phyloP scores from a whole-genome alignment of 2,329 filamentous ascomycete species.

The Neonectria punicea region DNA sequence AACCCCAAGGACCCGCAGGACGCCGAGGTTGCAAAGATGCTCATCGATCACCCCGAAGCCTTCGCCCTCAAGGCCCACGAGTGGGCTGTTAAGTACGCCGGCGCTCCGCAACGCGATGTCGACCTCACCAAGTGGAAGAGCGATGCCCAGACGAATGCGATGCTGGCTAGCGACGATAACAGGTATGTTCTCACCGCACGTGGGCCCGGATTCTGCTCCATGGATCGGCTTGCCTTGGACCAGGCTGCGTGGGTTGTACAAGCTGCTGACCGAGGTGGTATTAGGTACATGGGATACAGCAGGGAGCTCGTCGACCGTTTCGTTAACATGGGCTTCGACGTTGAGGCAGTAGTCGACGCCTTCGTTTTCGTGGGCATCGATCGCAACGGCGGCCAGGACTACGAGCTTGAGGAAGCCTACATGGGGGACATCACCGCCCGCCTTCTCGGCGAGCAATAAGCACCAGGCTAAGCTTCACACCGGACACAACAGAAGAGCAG shows the following conservation, averaged over 20 bases:
- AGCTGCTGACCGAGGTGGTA: background rate
- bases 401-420: conserved; percentile 88
- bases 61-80: conserved; percentile 87
- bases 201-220: background rate
- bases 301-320: conserved; percentile 85
- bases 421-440: conserved; percentile 90
- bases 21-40: conserved; percentile 91
- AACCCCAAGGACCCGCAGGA: conserved; percentile 98
- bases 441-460: conserved; percentile 79
- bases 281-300: conserved; percentile 90
- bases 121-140: conserved; percentile 59
- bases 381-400: conserved; percentile 79
- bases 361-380: conserved; percentile 87
- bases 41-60: conserved; percentile 79
- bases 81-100: conserved; percentile 88
- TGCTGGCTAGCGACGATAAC: conserved; percentile 31
- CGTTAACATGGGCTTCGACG: conserved; percentile 88
- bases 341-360: conserved; percentile 85
- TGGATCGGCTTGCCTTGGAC: background rate
- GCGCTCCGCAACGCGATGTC: conserved; percentile 68
- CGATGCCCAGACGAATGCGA: conserved; percentile 54
- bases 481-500: conserved; percentile 15
- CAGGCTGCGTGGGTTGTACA: background rate
- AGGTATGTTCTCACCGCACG: conserved; percentile 42
- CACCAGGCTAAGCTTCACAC: background rate